Evolutionary conservation across 1,284 basidiomycete genomes (phyloP).

Genomic region (Cerioporus squamosus): DNA sequence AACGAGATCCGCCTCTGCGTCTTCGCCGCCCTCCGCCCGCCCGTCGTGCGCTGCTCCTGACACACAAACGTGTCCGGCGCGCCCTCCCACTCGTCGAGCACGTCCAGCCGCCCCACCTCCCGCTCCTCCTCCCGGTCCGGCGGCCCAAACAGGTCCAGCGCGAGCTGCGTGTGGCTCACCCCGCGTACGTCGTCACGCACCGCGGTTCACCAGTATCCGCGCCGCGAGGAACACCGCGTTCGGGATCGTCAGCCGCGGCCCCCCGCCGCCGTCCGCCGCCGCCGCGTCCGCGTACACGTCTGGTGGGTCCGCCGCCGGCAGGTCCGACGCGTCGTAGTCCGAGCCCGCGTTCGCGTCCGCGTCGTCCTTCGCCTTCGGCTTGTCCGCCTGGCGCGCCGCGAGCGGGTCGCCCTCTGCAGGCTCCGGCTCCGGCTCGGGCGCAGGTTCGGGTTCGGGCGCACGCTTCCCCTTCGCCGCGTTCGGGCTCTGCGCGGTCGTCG

Average conservation of each 20-base stretch:
- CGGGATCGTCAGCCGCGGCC: constrained; percentile 66
- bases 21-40: constrained; percentile 90
- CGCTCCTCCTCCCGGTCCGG: constrained; percentile 63
- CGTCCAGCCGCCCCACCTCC: constrained; percentile 66
- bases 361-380: constrained; percentile 44
- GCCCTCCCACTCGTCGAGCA: constrained; percentile 91
- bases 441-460: background rate
- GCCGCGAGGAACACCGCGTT: constrained; percentile 88
- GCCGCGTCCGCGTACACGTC: constrained; percentile 33
- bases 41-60: constrained; percentile 91
- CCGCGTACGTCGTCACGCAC: constrained; percentile 95
- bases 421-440: constrained; percentile 9
- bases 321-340: constrained; percentile 81
- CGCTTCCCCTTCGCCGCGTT: constrained; percentile 12
- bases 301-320: constrained; percentile 42
- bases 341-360: constrained; percentile 83
- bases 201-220: constrained; percentile 90
- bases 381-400: constrained; percentile 36
- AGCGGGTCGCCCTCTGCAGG: constrained; percentile 27
- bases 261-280: background rate
- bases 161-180: constrained; percentile 93
- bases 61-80: constrained; percentile 96
- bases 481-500: constrained; percentile 3
- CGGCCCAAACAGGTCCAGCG: constrained; percentile 85
- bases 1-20: constrained; percentile 88